A percentile compares a stretch with the other conserved stretches of the same genome.
Conservation (phyloP, 495 filamentous ascomycete genomes). For the Trypethelium eluteriae region DNA sequence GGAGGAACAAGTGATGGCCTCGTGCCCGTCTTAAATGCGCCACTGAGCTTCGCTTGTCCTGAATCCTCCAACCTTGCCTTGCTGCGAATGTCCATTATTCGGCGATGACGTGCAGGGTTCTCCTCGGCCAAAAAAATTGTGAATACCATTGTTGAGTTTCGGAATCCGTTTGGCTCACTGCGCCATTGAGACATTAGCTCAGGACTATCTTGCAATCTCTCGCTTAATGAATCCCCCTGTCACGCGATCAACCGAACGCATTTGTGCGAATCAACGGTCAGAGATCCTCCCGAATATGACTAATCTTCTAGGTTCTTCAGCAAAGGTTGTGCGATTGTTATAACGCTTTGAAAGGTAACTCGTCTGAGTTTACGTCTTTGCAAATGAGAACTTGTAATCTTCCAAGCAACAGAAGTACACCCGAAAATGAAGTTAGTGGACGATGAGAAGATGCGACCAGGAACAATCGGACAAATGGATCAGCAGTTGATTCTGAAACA, state of each 20-base stretch:
- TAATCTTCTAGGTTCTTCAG: no score
- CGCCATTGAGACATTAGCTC: not conserved
- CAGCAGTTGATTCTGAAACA: not conserved
- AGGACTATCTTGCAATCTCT: no score
- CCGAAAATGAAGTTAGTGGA: no score
- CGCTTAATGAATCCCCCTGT: no score
- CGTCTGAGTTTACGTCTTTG: no score
- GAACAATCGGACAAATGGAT: not conserved
- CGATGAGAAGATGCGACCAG: not conserved
- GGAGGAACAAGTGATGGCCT: not conserved
- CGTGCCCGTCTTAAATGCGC: not conserved
- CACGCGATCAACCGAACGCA: no score
- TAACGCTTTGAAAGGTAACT: no score
- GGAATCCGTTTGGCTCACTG: not conserved
- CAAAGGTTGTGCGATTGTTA: no score
- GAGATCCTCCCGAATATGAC: no score
- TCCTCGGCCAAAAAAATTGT: not conserved
- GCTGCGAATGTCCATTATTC: not conserved
- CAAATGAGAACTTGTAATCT: no score
- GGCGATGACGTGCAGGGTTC: not conserved
- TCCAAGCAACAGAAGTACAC: no score
- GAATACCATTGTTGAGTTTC: not conserved
- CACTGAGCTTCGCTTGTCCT: conserved; percentile 6
- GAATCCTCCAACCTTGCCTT: not conserved
- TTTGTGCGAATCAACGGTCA: no score